These are phyloP conservation scores for Ogataea methylovora DNA, from an alignment of 805 yeast genomes.

Conservation along the genomic window DNA sequence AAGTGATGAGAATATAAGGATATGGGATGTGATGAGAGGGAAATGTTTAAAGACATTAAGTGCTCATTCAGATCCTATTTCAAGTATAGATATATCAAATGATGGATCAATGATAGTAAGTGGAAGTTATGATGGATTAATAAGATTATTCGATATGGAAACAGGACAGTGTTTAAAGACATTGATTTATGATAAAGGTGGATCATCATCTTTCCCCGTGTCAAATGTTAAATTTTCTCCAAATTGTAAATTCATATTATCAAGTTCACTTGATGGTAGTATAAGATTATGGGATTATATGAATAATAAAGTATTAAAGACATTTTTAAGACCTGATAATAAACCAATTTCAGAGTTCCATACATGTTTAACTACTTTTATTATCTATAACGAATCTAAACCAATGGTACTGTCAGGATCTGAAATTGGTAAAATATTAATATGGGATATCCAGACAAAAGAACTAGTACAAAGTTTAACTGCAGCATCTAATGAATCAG, in stretches of 20 bases:
- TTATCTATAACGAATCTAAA: constrained; percentile 23
- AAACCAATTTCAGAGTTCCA: constrained; percentile 41
- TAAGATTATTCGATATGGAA: constrained; percentile 78
- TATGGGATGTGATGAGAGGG: constrained; percentile 81
- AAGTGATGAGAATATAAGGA: constrained; percentile 82
- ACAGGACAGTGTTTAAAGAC: constrained; percentile 92
- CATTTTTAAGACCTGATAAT: constrained; percentile 20
- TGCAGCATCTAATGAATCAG: constrained; percentile 4
- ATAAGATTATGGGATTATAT: constrained; percentile 83
- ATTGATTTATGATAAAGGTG: constrained; percentile 67
- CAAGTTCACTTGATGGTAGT: constrained; percentile 74
- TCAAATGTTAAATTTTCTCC: constrained; percentile 67
- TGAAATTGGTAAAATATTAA: constrained; percentile 41
- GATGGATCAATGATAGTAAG: constrained; percentile 81
- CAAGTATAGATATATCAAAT: constrained; percentile 62
- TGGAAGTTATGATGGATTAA: constrained; percentile 86
- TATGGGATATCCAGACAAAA: constrained; percentile 67
- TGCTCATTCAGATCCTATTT: constrained; percentile 90
- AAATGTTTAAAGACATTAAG: constrained; percentile 69
- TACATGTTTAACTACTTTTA: constrained; percentile 45
- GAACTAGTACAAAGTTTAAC: constrained; percentile 28
- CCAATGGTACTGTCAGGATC: constrained; percentile 55
- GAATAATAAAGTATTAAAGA: constrained; percentile 72
- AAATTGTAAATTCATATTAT: constrained; percentile 71
- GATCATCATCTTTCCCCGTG: constrained; percentile 66